Conservation (phyloP, 2,329 filamentous ascomycete genomes). For the Botrytis sinoallii region DNA sequence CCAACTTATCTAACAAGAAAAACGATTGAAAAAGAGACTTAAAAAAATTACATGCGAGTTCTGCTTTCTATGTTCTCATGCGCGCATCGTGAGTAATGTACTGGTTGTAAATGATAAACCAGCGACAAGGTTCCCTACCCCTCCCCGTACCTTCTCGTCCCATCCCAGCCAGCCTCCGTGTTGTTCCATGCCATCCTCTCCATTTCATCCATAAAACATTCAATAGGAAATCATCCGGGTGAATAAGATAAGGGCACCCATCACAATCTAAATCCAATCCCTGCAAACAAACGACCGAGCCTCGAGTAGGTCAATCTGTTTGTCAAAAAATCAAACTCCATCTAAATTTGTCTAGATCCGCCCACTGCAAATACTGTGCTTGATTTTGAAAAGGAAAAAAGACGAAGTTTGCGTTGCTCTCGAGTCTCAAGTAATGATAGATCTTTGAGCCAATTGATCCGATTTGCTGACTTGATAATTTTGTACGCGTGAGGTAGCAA, state of each 20-base stretch:
- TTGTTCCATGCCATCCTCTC: too few relatives aligned
- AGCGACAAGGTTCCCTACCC: neutral
- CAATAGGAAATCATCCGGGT: too few relatives aligned
- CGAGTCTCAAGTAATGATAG: neutral
- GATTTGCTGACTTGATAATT: neutral
- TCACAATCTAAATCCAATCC: neutral
- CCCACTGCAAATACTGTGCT: neutral
- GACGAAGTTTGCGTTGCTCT: neutral
- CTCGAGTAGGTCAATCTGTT: neutral
- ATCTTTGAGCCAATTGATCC: neutral
- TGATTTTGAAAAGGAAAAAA: neutral
- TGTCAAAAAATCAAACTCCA: slow-evolving; percentile 3
- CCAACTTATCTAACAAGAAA: neutral
- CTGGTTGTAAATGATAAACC: neutral
- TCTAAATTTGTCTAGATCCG: neutral
- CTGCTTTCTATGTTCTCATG: neutral
- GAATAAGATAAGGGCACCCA: neutral
- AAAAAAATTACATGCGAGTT: neutral
- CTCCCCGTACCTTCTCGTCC: neutral
- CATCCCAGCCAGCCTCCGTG: neutral
- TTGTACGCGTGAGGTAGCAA: neutral
- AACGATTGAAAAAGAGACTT: neutral
- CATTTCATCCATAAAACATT: neutral
- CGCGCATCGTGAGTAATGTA: neutral
- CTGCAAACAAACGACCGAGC: neutral